Base-by-base conservation (phyloP, 106 monocot species). In the Dioscorea dumetorum region DNA sequence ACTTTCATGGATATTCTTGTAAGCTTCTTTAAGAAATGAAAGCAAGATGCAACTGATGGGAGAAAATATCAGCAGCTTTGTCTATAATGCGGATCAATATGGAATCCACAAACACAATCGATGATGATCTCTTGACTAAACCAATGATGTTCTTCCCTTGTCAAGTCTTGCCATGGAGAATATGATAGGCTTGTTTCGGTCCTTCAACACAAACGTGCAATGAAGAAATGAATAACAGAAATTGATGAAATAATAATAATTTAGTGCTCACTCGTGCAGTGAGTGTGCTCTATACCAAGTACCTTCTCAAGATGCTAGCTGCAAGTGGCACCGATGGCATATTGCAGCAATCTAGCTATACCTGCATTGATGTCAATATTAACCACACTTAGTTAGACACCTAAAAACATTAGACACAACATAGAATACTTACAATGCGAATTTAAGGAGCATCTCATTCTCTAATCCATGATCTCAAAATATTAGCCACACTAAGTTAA, bases 91-190 rank as follows among this genome's bases (percentile, higher is more conserved):
- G 86, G 86, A 69, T 86, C 86, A 63, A 86, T 86, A 78, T 86
- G 90, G 78, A 75, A 90, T 50, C 90, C 90, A 8, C 85, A 90
- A 32, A 80, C 72, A 0, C 85, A 85, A 13, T 90, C 48, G 12
- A 80, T 80, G 48, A 90, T 90, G 58, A 90, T 90, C 41, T 86
- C 68, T 90, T 85, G 0, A 90, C 90, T 61, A 90, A 74, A 21
- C 90, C 88, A 11, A 85, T 85, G 24, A 89, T 77, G 85, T 89
- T 89, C 76, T 89, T 89, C 63, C 85, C 88, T 7, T 67, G 67
- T 90, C 90, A 18, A 90, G 64, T 53, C 90, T 70, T n/a, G 90
- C 90, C 90, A 90, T 90, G 49, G 90, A 90, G 72, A 90, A 90
- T 49, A 90, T 85, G 31, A 90, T 85, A 18, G 90, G 90, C 63